Base-by-base conservation (phyloP, 192 early-diverging fungal species). In the Backusella psychrophila region DNA sequence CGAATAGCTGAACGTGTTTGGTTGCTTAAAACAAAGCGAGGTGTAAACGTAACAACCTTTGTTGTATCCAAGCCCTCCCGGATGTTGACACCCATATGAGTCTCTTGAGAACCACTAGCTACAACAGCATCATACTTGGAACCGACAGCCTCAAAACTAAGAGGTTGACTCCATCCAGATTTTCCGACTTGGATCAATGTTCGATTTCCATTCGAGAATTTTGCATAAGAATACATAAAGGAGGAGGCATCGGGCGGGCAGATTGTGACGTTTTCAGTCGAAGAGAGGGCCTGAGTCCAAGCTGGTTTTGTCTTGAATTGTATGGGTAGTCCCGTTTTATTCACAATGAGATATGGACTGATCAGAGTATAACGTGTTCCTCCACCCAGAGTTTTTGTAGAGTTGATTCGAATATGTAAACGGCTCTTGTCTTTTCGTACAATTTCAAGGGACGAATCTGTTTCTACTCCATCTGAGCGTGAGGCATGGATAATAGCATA, bases 121-220 rank as follows among this genome's bases (percentile, higher is more conserved):
- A 99, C 84, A 21, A 86, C 79, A 1, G 97, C 86, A 66, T 94
- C 94, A 74, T 92, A 89, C 12, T 91, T 86, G 72, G 91, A 95
- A 6, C 97, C 96, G 66, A 98, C 92, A 6, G 96, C 96, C 75
- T 99, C 98, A 80, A 99, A 98, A 84, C 96, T 98, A 53, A 97
- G 78, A 4, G 93, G 94, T 75, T 73, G 87, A 76, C 96, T 97
- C 94, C 93, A 96, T 4, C 94, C 92, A 0, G 94, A 93, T 21
- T 91, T 88, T 8, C 77, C 81, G 0, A 94, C 85, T 75, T 93
- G 90, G 29, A 98, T 86, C 69, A 95, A 83, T 2, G 93, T 90
- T 36, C 97, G 84, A 82, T 96, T 98, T 49, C 92, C 84, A 53
- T 93, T 90, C 53, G 98, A 96, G 74, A 90, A 90, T 33, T 88